phyloP scores from a whole-genome alignment of 1,284 basidiomycete species.

The Termitomyces sp. region DNA sequence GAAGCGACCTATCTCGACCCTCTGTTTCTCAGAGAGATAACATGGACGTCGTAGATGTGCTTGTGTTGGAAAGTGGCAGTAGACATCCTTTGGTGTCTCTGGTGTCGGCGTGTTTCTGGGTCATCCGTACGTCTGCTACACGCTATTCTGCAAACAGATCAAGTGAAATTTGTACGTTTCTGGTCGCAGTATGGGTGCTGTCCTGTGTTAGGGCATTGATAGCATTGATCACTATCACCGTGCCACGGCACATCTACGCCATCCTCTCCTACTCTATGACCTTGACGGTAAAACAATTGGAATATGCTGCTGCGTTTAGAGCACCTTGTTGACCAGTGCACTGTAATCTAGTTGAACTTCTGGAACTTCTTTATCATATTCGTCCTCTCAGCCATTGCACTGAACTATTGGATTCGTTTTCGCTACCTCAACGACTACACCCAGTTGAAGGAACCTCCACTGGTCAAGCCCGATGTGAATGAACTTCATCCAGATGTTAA shows the following conservation, averaged over 20 bases:
- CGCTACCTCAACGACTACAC: slow-evolving; percentile 76
- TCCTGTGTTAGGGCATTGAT: slow-evolving; percentile 70
- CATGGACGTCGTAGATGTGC: slow-evolving; percentile 30
- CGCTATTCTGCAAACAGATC: neutral
- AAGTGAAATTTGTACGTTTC: slow-evolving; percentile 1
- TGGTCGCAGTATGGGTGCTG: slow-evolving; percentile 61
- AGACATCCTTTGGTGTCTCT: slow-evolving; percentile 65
- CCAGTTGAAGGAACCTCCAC: slow-evolving; percentile 80
- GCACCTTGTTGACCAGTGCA: neutral
- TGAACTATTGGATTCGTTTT: slow-evolving; percentile 84
- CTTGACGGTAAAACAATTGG: slow-evolving; percentile 56
- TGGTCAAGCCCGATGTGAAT: slow-evolving; percentile 72
- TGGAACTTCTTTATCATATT: slow-evolving; percentile 83
- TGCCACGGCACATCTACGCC: slow-evolving; percentile 73
- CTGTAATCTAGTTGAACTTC: slow-evolving; percentile 66
- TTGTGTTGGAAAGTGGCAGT: slow-evolving; percentile 26
- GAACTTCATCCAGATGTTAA: slow-evolving; percentile 88
- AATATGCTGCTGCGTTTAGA: neutral
- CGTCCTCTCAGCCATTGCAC: slow-evolving; percentile 52
- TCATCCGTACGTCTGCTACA: slow-evolving; percentile 54
- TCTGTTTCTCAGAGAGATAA: neutral
- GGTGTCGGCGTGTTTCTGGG: slow-evolving; percentile 82
- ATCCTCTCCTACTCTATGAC: slow-evolving; percentile 87
- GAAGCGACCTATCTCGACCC: neutral
- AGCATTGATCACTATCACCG: slow-evolving; percentile 73